Conservation (phyloP, 2,329 filamentous ascomycete genomes). For the Neoarthrinium moseri region DNA sequence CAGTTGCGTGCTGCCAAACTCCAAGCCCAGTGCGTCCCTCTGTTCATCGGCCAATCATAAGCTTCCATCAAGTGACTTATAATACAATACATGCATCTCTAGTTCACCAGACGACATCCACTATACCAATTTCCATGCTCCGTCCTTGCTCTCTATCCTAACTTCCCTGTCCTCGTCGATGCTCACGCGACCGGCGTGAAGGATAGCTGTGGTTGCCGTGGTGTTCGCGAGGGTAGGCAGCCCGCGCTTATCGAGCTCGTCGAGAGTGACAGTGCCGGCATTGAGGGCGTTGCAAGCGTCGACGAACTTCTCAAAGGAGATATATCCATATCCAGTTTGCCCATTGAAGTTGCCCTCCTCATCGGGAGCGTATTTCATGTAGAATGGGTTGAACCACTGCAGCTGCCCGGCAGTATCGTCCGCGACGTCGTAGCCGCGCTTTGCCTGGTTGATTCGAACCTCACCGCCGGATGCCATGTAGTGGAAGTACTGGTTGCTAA, state of each 20-base stretch:
- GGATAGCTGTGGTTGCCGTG: conserved; percentile 85
- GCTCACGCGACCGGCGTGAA: conserved; percentile 81
- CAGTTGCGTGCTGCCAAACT: too few relatives aligned
- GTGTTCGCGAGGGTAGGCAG: conserved; percentile 87
- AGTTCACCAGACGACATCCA: neutral
- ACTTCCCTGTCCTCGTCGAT: conserved; percentile 81
- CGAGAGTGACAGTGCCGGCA: conserved; percentile 67
- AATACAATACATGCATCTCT: neutral
- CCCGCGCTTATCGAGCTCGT: conserved; percentile 75
- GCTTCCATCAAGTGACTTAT: neutral
- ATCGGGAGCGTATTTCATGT: conserved; percentile 92
- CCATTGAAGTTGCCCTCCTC: conserved; percentile 94
- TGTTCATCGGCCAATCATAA: too few relatives aligned
- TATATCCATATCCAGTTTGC: conserved; percentile 88
- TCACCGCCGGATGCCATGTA: conserved; percentile 85
- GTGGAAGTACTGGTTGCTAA: conserved; percentile 91
- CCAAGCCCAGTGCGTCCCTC: too few relatives aligned
- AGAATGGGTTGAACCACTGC: conserved; percentile 91
- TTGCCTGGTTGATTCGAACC: conserved; percentile 87
- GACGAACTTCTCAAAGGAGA: conserved; percentile 94
- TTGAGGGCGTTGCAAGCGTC: conserved; percentile 81
- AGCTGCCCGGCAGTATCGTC: conserved; percentile 70
- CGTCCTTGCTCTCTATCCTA: conserved; percentile 66
- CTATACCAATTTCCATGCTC: conserved; percentile 64
- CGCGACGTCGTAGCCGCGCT: conserved; percentile 92